Evolutionary conservation across 1,284 basidiomycete genomes (phyloP).

Genomic region (Irpex sp.): DNA sequence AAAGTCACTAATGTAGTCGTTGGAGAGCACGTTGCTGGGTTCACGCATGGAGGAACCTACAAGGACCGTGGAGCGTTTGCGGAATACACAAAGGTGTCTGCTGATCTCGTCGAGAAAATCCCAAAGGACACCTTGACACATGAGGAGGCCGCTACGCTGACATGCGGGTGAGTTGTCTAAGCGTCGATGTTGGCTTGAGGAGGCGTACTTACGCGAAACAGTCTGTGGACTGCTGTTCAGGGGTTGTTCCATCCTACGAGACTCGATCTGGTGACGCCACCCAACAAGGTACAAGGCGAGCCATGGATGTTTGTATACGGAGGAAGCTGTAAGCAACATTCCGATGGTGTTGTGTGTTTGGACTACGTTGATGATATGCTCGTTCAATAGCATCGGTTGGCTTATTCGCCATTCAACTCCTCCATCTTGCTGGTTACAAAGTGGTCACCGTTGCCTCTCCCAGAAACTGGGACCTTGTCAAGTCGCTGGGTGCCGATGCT

Average conservation of each 20-base stretch:
- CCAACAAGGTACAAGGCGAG: conserved; percentile 13
- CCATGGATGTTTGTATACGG: conserved; percentile 29
- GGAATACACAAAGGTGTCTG: conserved; percentile 34
- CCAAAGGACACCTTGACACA: conserved; percentile 23
- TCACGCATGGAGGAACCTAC: conserved; percentile 19
- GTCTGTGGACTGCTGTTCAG: conserved; percentile 33
- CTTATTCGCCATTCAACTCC: conserved; percentile 41
- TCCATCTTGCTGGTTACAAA: conserved; percentile 36
- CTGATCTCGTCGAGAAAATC: conserved; percentile 29
- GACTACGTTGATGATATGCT: neutral
- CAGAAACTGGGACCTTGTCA: conserved; percentile 34
- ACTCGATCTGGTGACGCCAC: conserved; percentile 23
- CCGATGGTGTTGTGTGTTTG: conserved; percentile 7
- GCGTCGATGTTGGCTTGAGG: too few relatives aligned
- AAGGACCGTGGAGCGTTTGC: conserved; percentile 31
- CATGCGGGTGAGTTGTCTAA: conserved; percentile 34
- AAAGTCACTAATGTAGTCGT: conserved; percentile 15
- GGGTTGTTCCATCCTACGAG: conserved; percentile 26
- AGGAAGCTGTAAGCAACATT: conserved; percentile 29
- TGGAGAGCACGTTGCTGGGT: conserved; percentile 23
- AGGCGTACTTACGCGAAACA: conserved; percentile 5
- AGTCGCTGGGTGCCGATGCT: conserved; percentile 37
- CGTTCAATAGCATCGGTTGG: conserved; percentile 31
- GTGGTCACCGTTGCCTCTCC: conserved; percentile 39
- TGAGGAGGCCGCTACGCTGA: conserved; percentile 37